Evolutionary conservation across 2,329 filamentous ascomycete genomes (phyloP), one percentile per base, ranked within the genome.

Genomic region (Neophaeococcomyces mojaviensis): DNA sequence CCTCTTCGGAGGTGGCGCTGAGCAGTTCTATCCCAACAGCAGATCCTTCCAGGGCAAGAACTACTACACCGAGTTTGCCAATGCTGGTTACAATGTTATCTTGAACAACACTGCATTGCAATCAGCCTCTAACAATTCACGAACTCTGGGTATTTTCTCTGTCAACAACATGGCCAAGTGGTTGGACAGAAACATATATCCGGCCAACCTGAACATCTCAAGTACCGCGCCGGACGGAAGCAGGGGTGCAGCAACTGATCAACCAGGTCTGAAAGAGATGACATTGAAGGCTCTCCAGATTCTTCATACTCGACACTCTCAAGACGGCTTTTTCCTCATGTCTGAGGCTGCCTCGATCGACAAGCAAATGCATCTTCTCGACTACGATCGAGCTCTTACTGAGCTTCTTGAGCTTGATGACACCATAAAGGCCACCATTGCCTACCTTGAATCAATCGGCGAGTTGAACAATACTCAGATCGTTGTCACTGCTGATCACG

Each of bases 201-300:
- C 70, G 8, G 69, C 81, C 19, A 88, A 90, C 67, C 69, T 90
- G 19, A 69, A 73, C 54, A 71, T 65, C 37, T 73, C 82, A 51
- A 75, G 76, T 48, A 86, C 89, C 63, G 75, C 83, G 56, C 86
- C 87, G 1, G 71, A 77, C 9, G 86, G 86, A 41, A 74, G 74
- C 51, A 72, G 75, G 34, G 70, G 68, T 13, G 70, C 83, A 33
- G 86, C 86, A 4, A 71, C 76, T 6, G 86, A 92, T 59, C 78
- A 90, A 22, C 87, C 87, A 1, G 87, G 87, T 3, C 78, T 92
- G 41, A 90, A 88, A 68, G 85, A 92, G n/a, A 94, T 94, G 87
- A 89, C 87, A 0, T 71, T 89, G 56, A 94, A 94, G 71, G 86
- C 86, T 19, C 77, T 92, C 40, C 85, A 90, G 49, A 79, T 90